Percentiles rank a stretch among this genome's conserved stretches.
phyloP scores from a whole-genome alignment of 2,329 filamentous ascomycete species.

The Colletotrichum sp. region DNA sequence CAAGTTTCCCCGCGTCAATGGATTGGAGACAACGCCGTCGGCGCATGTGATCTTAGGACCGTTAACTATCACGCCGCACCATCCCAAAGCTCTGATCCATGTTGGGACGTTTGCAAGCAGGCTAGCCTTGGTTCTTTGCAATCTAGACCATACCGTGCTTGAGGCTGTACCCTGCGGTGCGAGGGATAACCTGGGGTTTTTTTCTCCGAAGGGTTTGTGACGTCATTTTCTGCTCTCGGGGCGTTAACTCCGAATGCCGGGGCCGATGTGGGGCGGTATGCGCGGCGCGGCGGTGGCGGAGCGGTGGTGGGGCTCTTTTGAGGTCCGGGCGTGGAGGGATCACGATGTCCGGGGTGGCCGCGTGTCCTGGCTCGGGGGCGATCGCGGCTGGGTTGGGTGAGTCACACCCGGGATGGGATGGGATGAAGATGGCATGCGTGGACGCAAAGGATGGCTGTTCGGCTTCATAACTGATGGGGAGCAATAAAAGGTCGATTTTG shows the following conservation, averaged over 20 bases:
- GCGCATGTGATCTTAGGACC: not conserved
- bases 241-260: not conserved
- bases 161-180: not conserved
- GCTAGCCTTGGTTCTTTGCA: not conserved
- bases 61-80: not conserved
- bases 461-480: too few relatives aligned
- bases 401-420: not conserved
- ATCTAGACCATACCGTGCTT: not conserved
- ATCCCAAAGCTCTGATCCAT: not conserved
- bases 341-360: too few relatives aligned
- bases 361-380: too few relatives aligned
- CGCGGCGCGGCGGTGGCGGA: not conserved
- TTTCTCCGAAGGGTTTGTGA: fast-evolving
- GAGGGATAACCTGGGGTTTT: not conserved
- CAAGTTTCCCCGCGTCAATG: not conserved
- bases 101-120: not conserved
- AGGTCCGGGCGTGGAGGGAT: not conserved
- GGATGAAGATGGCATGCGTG: not conserved
- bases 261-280: not conserved
- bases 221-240: not conserved
- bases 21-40: not conserved
- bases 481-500: too few relatives aligned
- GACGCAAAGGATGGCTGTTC: too few relatives aligned
- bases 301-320: not conserved
- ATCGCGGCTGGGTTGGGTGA: not conserved